phyloP scores from a whole-genome alignment of 2,329 filamentous ascomycete species.

The Penicillium sp. region DNA sequence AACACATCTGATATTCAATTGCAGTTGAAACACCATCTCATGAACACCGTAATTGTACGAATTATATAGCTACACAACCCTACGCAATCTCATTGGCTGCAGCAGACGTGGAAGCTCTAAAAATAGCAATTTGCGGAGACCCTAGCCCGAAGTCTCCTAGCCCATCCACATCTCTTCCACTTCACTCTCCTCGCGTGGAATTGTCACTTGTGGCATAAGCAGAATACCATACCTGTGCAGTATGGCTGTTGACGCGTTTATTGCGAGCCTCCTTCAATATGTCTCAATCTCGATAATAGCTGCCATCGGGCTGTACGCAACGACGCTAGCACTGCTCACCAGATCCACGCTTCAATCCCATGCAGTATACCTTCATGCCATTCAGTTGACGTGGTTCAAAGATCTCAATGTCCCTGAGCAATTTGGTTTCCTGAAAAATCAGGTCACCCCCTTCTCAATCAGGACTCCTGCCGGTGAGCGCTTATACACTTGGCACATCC shows the following conservation, averaged over 20 bases:
- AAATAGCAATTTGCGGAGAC: too few relatives aligned
- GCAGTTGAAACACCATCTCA: too few relatives aligned
- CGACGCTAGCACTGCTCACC: slow-evolving; percentile 45
- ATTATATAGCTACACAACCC: too few relatives aligned
- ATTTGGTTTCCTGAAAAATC: slow-evolving; percentile 88
- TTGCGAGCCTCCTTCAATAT: slow-evolving; percentile 16
- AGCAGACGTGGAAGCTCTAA: too few relatives aligned
- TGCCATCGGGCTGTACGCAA: slow-evolving; percentile 37
- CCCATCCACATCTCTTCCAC: too few relatives aligned
- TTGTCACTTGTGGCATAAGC: too few relatives aligned
- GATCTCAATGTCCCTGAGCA: slow-evolving; percentile 71
- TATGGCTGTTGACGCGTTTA: background rate
- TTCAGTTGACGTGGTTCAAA: slow-evolving; percentile 68
- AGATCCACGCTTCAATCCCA: slow-evolving; percentile 54
- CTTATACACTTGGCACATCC: slow-evolving; percentile 84
- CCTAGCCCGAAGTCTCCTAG: too few relatives aligned
- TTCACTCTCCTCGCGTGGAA: too few relatives aligned
- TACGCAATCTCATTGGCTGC: too few relatives aligned
- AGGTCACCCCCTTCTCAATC: slow-evolving; percentile 81
- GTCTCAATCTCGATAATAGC: slow-evolving; percentile 22
- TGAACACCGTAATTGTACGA: too few relatives aligned
- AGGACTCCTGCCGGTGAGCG: slow-evolving; percentile 69
- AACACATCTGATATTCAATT: too few relatives aligned
- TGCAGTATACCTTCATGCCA: slow-evolving; percentile 76
- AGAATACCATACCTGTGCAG: too few relatives aligned